Base-by-base conservation (phyloP, 225 moss, liverwort and hornwort species). In the Sphagnum contortum region DNA sequence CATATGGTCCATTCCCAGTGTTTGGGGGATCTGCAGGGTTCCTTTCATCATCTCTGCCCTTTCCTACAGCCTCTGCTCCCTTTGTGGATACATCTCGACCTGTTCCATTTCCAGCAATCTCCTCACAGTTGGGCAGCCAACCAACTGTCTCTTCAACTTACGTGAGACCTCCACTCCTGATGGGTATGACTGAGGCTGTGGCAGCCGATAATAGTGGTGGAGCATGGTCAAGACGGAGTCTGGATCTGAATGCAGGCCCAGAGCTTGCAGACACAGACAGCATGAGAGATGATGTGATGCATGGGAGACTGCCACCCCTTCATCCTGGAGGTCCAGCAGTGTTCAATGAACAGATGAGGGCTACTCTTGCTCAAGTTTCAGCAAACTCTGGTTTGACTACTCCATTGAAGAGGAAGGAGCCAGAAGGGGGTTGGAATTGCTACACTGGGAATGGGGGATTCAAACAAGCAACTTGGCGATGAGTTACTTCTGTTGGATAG, bases 161-260 rank as follows among this genome's bases (percentile, higher is more conserved):
- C 61, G 10, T 65, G 8, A 78, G 83, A 60, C 76, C 86, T 5
- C 72, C 79, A 2, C 73, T 70, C 62, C 76, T 76, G 56, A 47
- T 77, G 52, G 77, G 79, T 49, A 56, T 85, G 65, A 67, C 84
- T 57, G 92, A 90, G 53, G 78, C 83, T 69, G 87, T 78, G 4
- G 75, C 82, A 4, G 9, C 76, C 48, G 90, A 80, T 46, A 80
- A 78, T 55, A 73, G 62, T 6, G 82, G 80, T 60, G 64, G 77
- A 8, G 71, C 78, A 60, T 82, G 90, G 76, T 68, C 74, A 44
- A 83, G 96, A 57, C 83, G 83, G 47, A 92, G 85, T 71, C 76
- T 98, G 59, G 96, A 98, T 71, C 77, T 98, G 47, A 98, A 98
- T 82, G 88, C 90, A 3, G 96, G 96, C 56, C 96, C 96, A 44